These are phyloP conservation scores for Sporopachydermia lactativora DNA, from an alignment of 805 yeast genomes.

Conservation along the genomic window DNA sequence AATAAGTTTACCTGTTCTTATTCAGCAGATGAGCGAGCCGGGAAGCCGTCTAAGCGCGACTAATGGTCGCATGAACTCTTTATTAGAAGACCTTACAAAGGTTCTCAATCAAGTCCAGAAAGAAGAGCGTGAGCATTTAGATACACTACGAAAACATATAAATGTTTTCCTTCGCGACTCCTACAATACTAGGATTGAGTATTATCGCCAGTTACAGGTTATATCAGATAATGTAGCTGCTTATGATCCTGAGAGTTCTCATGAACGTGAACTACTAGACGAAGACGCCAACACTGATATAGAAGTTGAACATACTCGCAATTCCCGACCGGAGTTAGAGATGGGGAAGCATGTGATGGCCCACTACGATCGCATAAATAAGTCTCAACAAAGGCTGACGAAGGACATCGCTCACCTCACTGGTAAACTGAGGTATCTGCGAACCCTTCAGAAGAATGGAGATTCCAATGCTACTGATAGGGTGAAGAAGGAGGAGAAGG, in stretches of 20 bases:
- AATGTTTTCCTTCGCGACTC: slow-evolving; percentile 42
- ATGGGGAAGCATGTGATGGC: slow-evolving; percentile 12
- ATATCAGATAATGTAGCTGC: slow-evolving; percentile 71
- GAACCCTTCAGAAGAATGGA: slow-evolving; percentile 23
- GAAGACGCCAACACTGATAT: no score
- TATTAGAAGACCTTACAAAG: slow-evolving; percentile 20
- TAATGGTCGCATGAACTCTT: slow-evolving; percentile 6
- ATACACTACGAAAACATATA: slow-evolving; percentile 30
- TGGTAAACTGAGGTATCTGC: slow-evolving; percentile 35
- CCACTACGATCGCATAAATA: neutral
- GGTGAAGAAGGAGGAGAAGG: slow-evolving; percentile 24
- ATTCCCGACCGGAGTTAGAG: no score
- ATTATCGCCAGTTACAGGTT: slow-evolving; percentile 73
- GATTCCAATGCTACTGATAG: slow-evolving; percentile 17
- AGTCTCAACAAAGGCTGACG: no score
- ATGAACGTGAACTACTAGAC: slow-evolving; percentile 5
- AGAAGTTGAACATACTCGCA: no score
- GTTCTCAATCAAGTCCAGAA: slow-evolving; percentile 25
- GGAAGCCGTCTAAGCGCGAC: neutral
- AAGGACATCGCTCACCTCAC: slow-evolving; percentile 16
- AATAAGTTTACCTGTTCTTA: neutral
- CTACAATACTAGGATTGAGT: slow-evolving; percentile 69
- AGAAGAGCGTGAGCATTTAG: slow-evolving; percentile 29
- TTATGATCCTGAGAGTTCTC: slow-evolving; percentile 22
- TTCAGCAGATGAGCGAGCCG: neutral